Percentiles rank a stretch among this genome's conserved stretches.
phyloP scores from a whole-genome alignment of 208 protist species.

The Balamuthia mandrillaris region DNA sequence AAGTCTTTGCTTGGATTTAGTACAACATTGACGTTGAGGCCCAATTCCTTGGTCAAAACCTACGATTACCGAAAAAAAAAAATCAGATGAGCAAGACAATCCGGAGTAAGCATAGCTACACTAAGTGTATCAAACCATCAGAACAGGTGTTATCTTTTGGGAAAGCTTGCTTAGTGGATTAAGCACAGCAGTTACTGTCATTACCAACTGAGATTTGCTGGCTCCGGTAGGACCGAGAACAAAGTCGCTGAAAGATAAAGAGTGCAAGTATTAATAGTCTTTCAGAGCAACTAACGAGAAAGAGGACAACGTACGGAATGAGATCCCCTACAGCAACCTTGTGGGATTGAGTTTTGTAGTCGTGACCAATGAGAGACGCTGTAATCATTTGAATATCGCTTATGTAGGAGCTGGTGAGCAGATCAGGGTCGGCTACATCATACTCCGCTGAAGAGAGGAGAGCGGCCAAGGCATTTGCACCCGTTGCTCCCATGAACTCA shows the following conservation, averaged over 20 bases:
- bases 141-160: constrained; percentile 81
- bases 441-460: no score
- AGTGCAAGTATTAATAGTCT: no score
- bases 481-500: no score
- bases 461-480: no score
- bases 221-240: neutral
- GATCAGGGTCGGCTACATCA: no score
- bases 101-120: neutral
- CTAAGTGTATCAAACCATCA: constrained; percentile 63
- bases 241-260: neutral
- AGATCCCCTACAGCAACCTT: no score
- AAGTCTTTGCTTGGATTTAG: constrained; percentile 60
- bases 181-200: constrained; percentile 69
- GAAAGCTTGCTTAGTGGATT: constrained; percentile 81
- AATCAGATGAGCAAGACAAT: neutral
- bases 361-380: no score
- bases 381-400: no score
- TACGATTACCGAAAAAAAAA: neutral
- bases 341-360: no score
- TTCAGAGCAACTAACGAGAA: neutral
- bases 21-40: constrained; percentile 31
- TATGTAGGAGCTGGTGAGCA: no score
- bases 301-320: neutral
- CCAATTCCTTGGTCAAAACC: constrained; percentile 13
- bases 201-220: neutral